Evolutionary conservation across 2,329 filamentous ascomycete genomes (phyloP).

Genomic region (Geoglossum cookeanum): DNA sequence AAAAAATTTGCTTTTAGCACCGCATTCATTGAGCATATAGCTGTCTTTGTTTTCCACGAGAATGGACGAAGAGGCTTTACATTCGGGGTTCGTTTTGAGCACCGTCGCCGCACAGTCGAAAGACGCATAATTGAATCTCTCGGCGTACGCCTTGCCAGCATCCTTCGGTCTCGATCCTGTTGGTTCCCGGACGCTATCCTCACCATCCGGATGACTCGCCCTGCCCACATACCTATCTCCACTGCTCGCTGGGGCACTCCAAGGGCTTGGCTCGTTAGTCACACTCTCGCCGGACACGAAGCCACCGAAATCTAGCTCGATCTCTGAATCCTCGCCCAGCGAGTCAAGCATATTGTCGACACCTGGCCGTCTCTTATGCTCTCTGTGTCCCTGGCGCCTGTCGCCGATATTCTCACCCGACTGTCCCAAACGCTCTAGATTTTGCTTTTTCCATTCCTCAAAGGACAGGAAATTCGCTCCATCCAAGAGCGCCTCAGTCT

Average conservation of each 20-base stretch:
- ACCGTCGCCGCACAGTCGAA: slow-evolving; percentile 93
- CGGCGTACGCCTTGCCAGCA: slow-evolving; percentile 92
- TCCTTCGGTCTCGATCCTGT: slow-evolving; percentile 56
- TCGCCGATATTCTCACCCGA: slow-evolving; percentile 47
- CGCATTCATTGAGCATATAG: slow-evolving; percentile 92
- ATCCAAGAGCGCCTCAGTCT: slow-evolving; percentile 47
- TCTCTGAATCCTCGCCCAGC: slow-evolving; percentile 75
- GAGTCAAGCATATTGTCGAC: slow-evolving; percentile 54
- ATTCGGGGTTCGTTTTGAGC: slow-evolving; percentile 70
- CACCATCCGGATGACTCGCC: not conserved
- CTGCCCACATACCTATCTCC: not conserved
- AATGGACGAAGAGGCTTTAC: slow-evolving; percentile 74
- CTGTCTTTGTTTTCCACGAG: slow-evolving; percentile 95
- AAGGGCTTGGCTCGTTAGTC: not conserved
- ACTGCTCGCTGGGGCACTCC: not conserved
- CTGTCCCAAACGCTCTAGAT: slow-evolving; percentile 69
- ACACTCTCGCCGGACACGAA: slow-evolving; percentile 29
- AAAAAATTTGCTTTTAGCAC: slow-evolving; percentile 72
- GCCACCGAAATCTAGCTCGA: slow-evolving; percentile 50
- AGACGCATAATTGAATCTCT: slow-evolving; percentile 91
- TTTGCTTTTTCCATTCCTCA: slow-evolving; percentile 95
- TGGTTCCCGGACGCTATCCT: not conserved
- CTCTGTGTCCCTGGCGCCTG: slow-evolving; percentile 22
- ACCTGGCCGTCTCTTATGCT: slow-evolving; percentile 27
- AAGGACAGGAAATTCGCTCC: slow-evolving; percentile 84